phyloP scores from a whole-genome alignment of 2,329 filamentous ascomycete species.

The Aspergillus neoniger region DNA sequence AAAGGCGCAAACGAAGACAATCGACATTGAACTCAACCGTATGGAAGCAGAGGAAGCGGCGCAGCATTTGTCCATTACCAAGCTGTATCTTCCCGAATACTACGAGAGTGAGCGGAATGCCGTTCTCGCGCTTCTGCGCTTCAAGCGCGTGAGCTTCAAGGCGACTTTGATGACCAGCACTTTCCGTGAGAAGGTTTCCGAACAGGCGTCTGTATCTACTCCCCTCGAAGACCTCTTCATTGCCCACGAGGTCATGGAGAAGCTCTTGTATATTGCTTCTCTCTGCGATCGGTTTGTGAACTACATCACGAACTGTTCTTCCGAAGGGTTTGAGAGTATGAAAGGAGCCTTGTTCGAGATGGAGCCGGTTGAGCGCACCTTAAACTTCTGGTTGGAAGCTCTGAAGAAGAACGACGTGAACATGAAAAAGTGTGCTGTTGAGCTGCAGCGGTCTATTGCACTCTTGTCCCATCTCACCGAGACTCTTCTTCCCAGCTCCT shows the following conservation, averaged over 20 bases:
- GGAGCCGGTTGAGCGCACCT: slow-evolving; percentile 83
- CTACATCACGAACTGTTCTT: slow-evolving; percentile 74
- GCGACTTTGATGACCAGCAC: slow-evolving; percentile 75
- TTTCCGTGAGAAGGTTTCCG: slow-evolving; percentile 74
- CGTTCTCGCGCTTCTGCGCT: slow-evolving; percentile 82
- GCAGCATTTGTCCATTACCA: slow-evolving; percentile 85
- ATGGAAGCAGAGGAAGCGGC: slow-evolving; percentile 86
- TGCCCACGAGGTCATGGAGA: slow-evolving; percentile 79
- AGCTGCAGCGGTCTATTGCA: slow-evolving; percentile 80
- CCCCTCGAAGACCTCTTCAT: slow-evolving; percentile 74
- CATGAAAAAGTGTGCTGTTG: slow-evolving; percentile 76
- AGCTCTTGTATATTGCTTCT: slow-evolving; percentile 77
- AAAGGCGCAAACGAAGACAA: slow-evolving; percentile 91
- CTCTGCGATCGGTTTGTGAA: slow-evolving; percentile 84
- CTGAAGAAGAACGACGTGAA: slow-evolving; percentile 82
- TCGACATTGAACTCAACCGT: slow-evolving; percentile 83
- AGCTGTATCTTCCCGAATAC: slow-evolving; percentile 82
- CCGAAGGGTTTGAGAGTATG: slow-evolving; percentile 75
- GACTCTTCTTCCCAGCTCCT: slow-evolving; percentile 69
- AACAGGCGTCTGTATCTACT: slow-evolving; percentile 65
- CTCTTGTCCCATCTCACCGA: slow-evolving; percentile 84
- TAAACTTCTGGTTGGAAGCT: slow-evolving; percentile 86
- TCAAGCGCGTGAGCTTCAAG: slow-evolving; percentile 88
- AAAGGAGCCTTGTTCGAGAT: slow-evolving; percentile 82
- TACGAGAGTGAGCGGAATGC: slow-evolving; percentile 81